Conservation (phyloP, 495 filamentous ascomycete genomes). For the Tuber umbilicatum region DNA sequence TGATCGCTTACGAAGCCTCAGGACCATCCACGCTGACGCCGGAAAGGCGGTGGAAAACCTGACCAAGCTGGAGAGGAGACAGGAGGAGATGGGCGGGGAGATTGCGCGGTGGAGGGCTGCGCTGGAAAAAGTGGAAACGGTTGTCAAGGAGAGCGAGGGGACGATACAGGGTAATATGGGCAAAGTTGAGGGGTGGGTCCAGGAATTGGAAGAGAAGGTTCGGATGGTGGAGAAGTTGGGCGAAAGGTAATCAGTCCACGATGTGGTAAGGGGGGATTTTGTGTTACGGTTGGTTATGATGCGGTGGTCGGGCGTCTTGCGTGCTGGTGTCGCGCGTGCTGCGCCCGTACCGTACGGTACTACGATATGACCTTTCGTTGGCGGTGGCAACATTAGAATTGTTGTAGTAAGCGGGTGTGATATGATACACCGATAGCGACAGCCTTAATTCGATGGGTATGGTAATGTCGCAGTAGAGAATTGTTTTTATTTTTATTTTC, state of each 20-base stretch:
- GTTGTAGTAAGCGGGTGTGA: not conserved
- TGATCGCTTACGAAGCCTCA: slow-evolving; percentile 74
- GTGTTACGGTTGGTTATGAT: not conserved
- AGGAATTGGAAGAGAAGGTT: slow-evolving; percentile 72
- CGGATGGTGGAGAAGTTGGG: slow-evolving; percentile 20
- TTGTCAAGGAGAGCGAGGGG: slow-evolving; percentile 60
- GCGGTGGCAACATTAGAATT: not conserved
- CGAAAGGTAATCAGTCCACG: not conserved
- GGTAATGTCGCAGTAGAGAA: not conserved
- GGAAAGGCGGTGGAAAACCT: slow-evolving; percentile 76
- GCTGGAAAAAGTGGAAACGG: slow-evolving; percentile 67
- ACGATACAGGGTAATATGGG: slow-evolving; percentile 71
- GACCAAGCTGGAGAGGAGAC: slow-evolving; percentile 65
- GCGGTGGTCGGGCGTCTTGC: not conserved
- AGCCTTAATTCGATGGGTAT: not conserved
- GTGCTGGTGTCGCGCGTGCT: not conserved
- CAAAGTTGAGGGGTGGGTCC: slow-evolving; percentile 80
- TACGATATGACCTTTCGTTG: not conserved
- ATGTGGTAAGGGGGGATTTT: not conserved
- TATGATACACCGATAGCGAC: not conserved
- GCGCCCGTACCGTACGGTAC: not conserved
- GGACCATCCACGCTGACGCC: slow-evolving; percentile 78
- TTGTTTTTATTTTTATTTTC: not conserved
- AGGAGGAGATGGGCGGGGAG: slow-evolving; percentile 75
- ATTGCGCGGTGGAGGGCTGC: slow-evolving; percentile 81